Conservation (phyloP, 1,284 basidiomycete species). For the Pseudozyma sp. region DNA sequence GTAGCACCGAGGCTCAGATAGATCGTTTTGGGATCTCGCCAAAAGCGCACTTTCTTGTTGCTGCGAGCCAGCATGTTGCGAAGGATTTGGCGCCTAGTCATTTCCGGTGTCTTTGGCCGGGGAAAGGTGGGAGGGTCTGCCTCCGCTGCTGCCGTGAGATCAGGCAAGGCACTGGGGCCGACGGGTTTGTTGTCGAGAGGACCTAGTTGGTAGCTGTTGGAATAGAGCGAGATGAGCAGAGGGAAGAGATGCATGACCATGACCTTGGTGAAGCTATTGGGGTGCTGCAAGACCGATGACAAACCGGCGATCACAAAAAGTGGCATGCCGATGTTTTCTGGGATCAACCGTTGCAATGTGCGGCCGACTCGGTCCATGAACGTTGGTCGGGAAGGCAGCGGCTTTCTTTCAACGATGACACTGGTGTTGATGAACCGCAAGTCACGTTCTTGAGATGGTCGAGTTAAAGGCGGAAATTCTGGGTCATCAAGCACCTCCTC, state of each 20-base stretch:
- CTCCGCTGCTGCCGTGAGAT: not conserved
- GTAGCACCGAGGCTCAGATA: conserved; percentile 27
- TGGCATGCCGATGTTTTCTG: conserved; percentile 40
- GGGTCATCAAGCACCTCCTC: conserved; percentile 3
- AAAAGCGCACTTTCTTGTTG: conserved; percentile 3
- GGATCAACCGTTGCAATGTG: conserved; percentile 18
- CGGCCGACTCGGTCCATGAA: conserved; percentile 24
- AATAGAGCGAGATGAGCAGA: conserved; percentile 73
- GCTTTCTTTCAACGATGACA: conserved; percentile 15
- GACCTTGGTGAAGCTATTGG: conserved; percentile 74
- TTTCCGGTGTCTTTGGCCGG: not conserved
- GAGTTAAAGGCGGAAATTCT: not conserved
- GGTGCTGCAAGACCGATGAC: conserved; percentile 72
- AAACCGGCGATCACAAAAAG: conserved; percentile 73
- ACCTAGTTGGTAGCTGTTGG: conserved; percentile 8
- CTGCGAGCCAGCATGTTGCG: conserved; percentile 22
- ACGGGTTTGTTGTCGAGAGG: not conserved
- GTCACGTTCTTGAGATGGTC: not conserved
- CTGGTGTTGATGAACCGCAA: conserved; percentile 11
- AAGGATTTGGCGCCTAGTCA: conserved; percentile 7
- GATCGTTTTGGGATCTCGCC: conserved; percentile 22
- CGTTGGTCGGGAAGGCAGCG: conserved; percentile 24
- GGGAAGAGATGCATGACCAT: conserved; percentile 77
- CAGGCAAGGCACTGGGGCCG: not conserved
- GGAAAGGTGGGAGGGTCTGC: not conserved